Conservation (phyloP, 164 flowering plant species). For the Piper longum region DNA sequence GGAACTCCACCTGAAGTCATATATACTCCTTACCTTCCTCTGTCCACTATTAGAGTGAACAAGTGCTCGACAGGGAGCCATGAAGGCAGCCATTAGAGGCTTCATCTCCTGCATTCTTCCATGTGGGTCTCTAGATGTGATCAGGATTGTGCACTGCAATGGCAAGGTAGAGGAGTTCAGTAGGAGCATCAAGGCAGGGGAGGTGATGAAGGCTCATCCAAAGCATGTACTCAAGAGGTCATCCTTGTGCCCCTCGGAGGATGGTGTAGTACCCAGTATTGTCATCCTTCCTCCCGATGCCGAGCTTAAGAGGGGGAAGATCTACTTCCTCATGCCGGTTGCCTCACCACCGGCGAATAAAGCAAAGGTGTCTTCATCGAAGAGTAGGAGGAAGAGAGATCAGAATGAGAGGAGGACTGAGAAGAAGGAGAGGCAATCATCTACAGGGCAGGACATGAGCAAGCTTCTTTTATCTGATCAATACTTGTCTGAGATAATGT, state of each 20-base stretch:
- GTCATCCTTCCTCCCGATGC: slow-evolving; percentile 75
- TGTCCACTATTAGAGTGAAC: neutral
- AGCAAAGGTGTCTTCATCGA: neutral
- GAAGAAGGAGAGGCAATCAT: neutral
- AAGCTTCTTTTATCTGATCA: slow-evolving; percentile 40
- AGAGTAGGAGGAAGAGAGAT: neutral
- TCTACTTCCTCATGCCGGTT: slow-evolving; percentile 78
- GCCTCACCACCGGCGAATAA: neutral
- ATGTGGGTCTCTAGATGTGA: slow-evolving; percentile 77
- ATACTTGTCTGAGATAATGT: slow-evolving; percentile 67
- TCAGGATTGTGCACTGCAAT: slow-evolving; percentile 58
- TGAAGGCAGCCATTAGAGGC: slow-evolving; percentile 61
- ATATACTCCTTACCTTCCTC: neutral
- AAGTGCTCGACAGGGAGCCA: slow-evolving; percentile 9
- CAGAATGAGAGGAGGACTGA: neutral
- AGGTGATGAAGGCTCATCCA: slow-evolving; percentile 68
- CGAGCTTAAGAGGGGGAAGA: slow-evolving; percentile 77
- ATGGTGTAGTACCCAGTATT: slow-evolving; percentile 34
- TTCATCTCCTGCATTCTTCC: slow-evolving; percentile 91
- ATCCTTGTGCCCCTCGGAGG: slow-evolving; percentile 23
- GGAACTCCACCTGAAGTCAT: neutral
- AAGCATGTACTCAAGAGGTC: slow-evolving; percentile 60
- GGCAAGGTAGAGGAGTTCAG: slow-evolving; percentile 76
- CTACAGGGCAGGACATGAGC: neutral
- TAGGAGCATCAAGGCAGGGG: slow-evolving; percentile 44